Conservation (phyloP, 495 filamentous ascomycete genomes). For the Platismatia glauca region DNA sequence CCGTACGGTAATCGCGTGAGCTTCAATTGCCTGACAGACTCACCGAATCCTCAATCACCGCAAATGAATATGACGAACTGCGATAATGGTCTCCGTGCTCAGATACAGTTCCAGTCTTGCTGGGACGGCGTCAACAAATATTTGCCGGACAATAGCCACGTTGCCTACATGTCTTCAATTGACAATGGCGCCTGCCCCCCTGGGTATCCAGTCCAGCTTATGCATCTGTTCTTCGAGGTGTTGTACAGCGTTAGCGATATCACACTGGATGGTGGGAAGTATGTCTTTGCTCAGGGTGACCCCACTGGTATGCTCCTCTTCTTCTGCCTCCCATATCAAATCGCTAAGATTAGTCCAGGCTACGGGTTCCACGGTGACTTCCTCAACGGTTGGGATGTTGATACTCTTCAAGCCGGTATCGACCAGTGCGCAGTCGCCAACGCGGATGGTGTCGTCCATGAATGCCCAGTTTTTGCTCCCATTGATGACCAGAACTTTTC, state of each 20-base stretch:
- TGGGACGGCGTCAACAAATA: conserved; percentile 29
- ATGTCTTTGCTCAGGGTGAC: conserved; percentile 34
- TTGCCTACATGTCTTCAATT: conserved; percentile 31
- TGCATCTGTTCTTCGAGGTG: conserved; percentile 38
- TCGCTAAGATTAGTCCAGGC: conserved; percentile 26
- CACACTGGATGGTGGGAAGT: conserved; percentile 20
- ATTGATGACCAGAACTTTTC: conserved; percentile 20
- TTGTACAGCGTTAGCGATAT: conserved; percentile 25
- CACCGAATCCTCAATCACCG: conserved; percentile 13
- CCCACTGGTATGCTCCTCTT: conserved; percentile 25
- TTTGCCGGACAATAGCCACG: conserved; percentile 33
- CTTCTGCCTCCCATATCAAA: background rate
- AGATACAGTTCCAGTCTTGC: conserved; percentile 40
- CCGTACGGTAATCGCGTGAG: conserved; percentile 33
- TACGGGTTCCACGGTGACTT: conserved; percentile 43
- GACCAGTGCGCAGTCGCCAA: background rate
- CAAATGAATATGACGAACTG: conserved; percentile 24
- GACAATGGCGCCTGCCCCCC: conserved; percentile 35
- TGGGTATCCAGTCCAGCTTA: conserved; percentile 32
- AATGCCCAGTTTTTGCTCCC: conserved; percentile 29
- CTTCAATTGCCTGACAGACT: conserved; percentile 29
- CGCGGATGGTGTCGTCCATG: conserved; percentile 25
- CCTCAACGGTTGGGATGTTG: conserved; percentile 39
- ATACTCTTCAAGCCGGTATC: conserved; percentile 21
- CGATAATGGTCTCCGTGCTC: conserved; percentile 31